Evolutionary conservation across 257 asterid genomes (phyloP).

Genomic region (Gentiana macrophylla): DNA sequence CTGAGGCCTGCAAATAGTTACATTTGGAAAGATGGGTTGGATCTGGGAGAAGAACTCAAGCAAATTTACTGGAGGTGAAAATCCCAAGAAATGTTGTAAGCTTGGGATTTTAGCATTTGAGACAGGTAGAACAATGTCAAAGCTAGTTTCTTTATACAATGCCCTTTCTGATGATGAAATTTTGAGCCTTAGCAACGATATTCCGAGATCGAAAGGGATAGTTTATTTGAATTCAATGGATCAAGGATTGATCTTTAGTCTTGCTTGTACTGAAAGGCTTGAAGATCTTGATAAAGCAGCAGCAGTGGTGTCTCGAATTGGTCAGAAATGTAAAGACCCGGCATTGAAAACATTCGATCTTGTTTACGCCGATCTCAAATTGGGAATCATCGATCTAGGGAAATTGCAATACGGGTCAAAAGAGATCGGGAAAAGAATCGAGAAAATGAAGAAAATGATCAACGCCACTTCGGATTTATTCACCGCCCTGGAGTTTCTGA

Average conservation of each 20-base stretch:
- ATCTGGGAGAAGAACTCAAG: conserved; percentile 25
- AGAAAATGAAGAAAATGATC: conserved; percentile 48
- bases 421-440: conserved; percentile 28
- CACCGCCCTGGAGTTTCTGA: conserved; percentile 33
- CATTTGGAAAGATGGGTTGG: conserved; percentile 32
- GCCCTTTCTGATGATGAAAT: conserved; percentile 46
- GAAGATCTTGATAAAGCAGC: conserved; percentile 74
- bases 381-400: conserved; percentile 29
- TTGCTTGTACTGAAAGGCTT: conserved; percentile 61
- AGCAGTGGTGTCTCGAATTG: conserved; percentile 40
- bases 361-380: conserved; percentile 42
- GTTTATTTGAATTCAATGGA: conserved; percentile 52
- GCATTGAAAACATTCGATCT: conserved; percentile 48
- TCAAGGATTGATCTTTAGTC: conserved; percentile 39
- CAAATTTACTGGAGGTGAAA: conserved; percentile 1
- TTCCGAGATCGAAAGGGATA: conserved; percentile 41
- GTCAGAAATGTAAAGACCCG: conserved; percentile 45
- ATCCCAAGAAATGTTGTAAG: conserved; percentile 13
- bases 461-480: conserved; percentile 38
- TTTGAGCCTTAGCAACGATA: conserved; percentile 23
- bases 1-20: neutral
- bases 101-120: conserved; percentile 70
- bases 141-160: conserved; percentile 49
- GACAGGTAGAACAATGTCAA: conserved; percentile 62
- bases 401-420: conserved; percentile 42